A percentile compares a stretch with the other conserved stretches of the same genome.
These are phyloP conservation scores for Fusarium robinianum DNA, from an alignment of 2,329 filamentous ascomycete species.

Conservation along the genomic window DNA sequence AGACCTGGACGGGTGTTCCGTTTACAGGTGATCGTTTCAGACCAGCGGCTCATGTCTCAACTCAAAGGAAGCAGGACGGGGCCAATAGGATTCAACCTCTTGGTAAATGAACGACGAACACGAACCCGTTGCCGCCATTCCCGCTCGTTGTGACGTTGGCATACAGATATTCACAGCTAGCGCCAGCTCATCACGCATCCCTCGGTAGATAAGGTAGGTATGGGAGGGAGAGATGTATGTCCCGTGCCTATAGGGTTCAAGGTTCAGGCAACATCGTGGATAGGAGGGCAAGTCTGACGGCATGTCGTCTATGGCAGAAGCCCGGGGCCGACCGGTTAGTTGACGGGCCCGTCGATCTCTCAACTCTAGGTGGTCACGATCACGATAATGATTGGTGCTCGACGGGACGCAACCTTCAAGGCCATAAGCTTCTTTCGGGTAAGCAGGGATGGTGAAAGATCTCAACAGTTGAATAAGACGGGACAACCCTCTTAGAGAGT, in stretches of 20 bases:
- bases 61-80: conserved; percentile 19
- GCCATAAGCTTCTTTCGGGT: too few species aligned
- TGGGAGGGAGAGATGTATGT: not conserved
- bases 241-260: conserved; percentile 16
- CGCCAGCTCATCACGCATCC: conserved; percentile 24
- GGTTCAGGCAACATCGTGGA: conserved; percentile 8
- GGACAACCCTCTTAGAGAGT: conserved; percentile 5
- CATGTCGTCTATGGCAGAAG: conserved; percentile 4
- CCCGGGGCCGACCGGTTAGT: conserved; percentile 6
- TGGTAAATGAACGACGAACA: conserved; percentile 21
- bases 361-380: conserved; percentile 9
- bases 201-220: not conserved
- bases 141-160: conserved; percentile 12
- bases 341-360: conserved; percentile 12
- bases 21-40: conserved; percentile 10
- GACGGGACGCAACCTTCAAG: conserved; percentile 9
- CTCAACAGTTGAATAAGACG: conserved; percentile 18
- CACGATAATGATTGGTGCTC: conserved; percentile 1
- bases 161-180: conserved; percentile 17
- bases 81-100: conserved; percentile 11
- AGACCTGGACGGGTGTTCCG: conserved; percentile 7
- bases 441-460: conserved; percentile 7
- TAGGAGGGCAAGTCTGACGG: conserved; percentile 6
- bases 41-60: conserved; percentile 9
- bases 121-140: conserved; percentile 15